Evolutionary conservation across 2,329 filamentous ascomycete species (phyloP).

Genomic region (Neurospora sp.): DNA sequence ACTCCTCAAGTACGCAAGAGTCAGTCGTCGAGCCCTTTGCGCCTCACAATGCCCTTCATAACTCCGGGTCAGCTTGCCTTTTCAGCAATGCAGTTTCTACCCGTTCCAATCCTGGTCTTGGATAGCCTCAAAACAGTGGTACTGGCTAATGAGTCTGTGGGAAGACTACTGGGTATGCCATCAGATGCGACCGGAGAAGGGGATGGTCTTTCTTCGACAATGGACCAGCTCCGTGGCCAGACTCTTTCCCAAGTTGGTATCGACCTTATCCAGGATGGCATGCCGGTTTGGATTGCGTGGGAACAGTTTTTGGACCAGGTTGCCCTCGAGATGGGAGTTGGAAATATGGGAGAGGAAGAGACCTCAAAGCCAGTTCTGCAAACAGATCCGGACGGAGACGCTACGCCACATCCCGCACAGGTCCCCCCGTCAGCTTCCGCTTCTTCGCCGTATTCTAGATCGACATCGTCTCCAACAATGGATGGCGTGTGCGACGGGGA

Average conservation of each 20-base stretch:
- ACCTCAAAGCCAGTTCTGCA: constrained; percentile 3
- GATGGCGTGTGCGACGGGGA: constrained; percentile 13
- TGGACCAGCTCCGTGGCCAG: constrained; percentile 55
- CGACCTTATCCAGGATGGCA: constrained; percentile 61
- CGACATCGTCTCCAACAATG: constrained; percentile 4
- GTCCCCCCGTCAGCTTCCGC: neutral
- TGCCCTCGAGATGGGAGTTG: constrained; percentile 30
- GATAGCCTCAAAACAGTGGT: constrained; percentile 60
- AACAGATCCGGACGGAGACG: constrained; percentile 10
- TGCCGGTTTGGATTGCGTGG: constrained; percentile 49
- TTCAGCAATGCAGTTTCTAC: constrained; percentile 63
- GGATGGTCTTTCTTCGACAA: constrained; percentile 33
- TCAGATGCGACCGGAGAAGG: constrained; percentile 29
- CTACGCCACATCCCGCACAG: constrained; percentile 9
- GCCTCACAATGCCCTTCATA: constrained; percentile 34
- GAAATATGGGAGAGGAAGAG: constrained; percentile 9
- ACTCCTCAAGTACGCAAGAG: constrained; percentile 4
- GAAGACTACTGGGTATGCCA: constrained; percentile 54
- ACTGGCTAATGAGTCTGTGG: constrained; percentile 68
- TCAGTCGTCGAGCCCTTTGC: constrained; percentile 24
- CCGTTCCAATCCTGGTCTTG: constrained; percentile 61
- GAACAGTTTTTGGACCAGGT: constrained; percentile 48
- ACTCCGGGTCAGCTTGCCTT: constrained; percentile 50
- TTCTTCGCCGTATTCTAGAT: neutral
- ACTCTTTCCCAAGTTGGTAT: constrained; percentile 61